These are phyloP conservation scores for Plasmopara viticola DNA, from an alignment of 352 stramenopile species.

Conservation along the genomic window DNA sequence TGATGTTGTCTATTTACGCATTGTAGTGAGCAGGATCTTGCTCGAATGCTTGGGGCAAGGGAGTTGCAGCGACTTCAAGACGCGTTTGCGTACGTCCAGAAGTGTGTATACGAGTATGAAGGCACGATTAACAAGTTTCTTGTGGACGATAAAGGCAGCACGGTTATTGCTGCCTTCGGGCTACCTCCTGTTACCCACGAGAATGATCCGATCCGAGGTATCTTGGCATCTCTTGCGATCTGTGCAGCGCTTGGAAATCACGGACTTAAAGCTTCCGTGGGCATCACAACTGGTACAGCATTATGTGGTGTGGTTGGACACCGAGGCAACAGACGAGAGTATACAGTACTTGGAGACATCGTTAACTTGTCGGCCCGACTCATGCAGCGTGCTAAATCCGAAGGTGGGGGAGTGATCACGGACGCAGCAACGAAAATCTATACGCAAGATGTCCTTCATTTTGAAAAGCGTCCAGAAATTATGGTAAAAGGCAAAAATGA, in stretches of 20 bases:
- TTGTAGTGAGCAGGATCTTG: slow-evolving; percentile 63
- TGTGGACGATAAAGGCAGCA: slow-evolving; percentile 93
- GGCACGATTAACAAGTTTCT: slow-evolving; percentile 95
- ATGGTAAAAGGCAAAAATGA: slow-evolving; percentile 92
- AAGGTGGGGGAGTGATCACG: slow-evolving; percentile 83
- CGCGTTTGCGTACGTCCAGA: slow-evolving; percentile 81
- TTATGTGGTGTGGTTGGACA: slow-evolving; percentile 90
- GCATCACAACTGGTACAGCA: slow-evolving; percentile 88
- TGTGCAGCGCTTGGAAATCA: slow-evolving; percentile 60
- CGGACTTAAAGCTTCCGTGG: slow-evolving; percentile 80
- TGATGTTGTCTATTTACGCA: not conserved
- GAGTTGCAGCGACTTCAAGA: slow-evolving; percentile 70
- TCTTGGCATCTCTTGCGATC: slow-evolving; percentile 84
- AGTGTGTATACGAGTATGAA: slow-evolving; percentile 91
- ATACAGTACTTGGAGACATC: slow-evolving; percentile 90
- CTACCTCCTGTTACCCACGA: slow-evolving; percentile 89
- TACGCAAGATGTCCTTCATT: slow-evolving; percentile 84
- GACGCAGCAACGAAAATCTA: slow-evolving; percentile 82
- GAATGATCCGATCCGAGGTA: slow-evolving; percentile 86
- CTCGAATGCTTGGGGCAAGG: slow-evolving; percentile 62
- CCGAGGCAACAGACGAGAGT: slow-evolving; percentile 88
- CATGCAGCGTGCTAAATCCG: slow-evolving; percentile 87
- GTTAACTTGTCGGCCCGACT: slow-evolving; percentile 91
- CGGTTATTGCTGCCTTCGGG: slow-evolving; percentile 90
- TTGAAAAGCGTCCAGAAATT: slow-evolving; percentile 82